These are phyloP conservation scores for Rhodocollybia butyracea DNA, from an alignment of 768 basidiomycete species.

Conservation along the genomic window DNA sequence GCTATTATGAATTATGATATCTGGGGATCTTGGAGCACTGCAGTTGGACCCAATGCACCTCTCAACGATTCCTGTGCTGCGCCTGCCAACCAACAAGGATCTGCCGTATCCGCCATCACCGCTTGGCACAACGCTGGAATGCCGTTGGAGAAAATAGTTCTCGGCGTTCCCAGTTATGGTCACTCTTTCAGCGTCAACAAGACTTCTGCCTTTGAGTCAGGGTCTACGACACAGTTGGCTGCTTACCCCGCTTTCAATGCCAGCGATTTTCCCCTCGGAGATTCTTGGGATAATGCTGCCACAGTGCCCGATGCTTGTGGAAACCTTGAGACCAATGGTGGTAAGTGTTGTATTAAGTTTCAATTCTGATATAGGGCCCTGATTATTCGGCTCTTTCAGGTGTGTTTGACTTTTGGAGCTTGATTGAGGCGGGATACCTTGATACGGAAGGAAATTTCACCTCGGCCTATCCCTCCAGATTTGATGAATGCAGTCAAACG, in stretches of 20 bases:
- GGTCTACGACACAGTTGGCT: conserved; percentile 35
- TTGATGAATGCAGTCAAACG: conserved; percentile 70
- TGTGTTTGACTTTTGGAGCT: conserved; percentile 58
- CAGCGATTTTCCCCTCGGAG: conserved; percentile 48
- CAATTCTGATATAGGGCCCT: background rate
- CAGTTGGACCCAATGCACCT: conserved; percentile 85
- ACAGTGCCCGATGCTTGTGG: conserved; percentile 57
- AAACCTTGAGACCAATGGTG: conserved; percentile 42
- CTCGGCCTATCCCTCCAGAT: conserved; percentile 47
- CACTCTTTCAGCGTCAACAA: conserved; percentile 65
- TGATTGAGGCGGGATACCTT: conserved; percentile 57
- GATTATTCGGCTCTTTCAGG: background rate
- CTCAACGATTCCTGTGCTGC: conserved; percentile 76
- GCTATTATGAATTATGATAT: conserved; percentile 72
- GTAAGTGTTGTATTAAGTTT: conserved; percentile 22
- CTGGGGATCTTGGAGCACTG: conserved; percentile 57
- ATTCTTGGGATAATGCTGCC: conserved; percentile 57
- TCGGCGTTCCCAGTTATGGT: conserved; percentile 83
- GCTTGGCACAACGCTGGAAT: conserved; percentile 78
- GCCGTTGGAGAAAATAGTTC: conserved; percentile 61
- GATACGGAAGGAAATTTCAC: conserved; percentile 44
- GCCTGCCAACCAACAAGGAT: conserved; percentile 59
- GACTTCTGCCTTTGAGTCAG: conserved; percentile 39
- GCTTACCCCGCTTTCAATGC: conserved; percentile 55
- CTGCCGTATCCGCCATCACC: conserved; percentile 68